A percentile compares a stretch with the other conserved stretches of the same genome.
Conservation (phyloP, 352 stramenopile genomes). For the Pythium volutum region DNA sequence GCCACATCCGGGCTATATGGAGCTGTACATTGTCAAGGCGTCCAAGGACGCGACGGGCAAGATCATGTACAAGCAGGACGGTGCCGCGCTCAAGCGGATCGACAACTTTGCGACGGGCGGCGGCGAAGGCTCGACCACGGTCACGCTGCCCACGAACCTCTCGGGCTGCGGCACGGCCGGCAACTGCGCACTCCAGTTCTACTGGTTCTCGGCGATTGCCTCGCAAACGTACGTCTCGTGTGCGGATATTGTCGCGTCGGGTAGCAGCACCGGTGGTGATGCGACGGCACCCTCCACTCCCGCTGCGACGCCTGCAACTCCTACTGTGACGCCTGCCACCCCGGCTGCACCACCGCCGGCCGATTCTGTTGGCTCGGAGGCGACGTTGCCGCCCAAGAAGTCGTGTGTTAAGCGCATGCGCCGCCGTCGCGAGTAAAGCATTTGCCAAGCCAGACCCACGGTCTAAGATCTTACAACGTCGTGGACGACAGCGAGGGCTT, state of each 20-base stretch:
- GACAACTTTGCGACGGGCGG: slow-evolving; percentile 40
- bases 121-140: slow-evolving; percentile 28
- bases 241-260: slow-evolving; percentile 40
- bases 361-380: slow-evolving; percentile 1
- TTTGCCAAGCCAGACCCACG: too few species aligned
- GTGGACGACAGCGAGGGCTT: too few species aligned
- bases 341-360: background rate
- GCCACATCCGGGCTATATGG: slow-evolving; percentile 50
- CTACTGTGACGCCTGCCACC: background rate
- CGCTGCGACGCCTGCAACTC: background rate
- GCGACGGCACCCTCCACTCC: background rate
- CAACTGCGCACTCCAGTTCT: slow-evolving; percentile 56
- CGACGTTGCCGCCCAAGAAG: slow-evolving; percentile 10
- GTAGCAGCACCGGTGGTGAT: slow-evolving; percentile 13
- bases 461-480: too few species aligned
- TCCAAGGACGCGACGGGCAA: slow-evolving; percentile 33
- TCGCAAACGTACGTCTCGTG: slow-evolving; percentile 61
- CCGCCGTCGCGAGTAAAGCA: slow-evolving; percentile 2
- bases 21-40: slow-evolving; percentile 55
- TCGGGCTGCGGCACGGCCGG: slow-evolving; percentile 39
- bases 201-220: slow-evolving; percentile 55
- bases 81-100: slow-evolving; percentile 32
- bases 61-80: slow-evolving; percentile 44
- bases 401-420: slow-evolving; percentile 19
- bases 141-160: slow-evolving; percentile 42